phyloP scores from a whole-genome alignment of 2,329 filamentous ascomycete species.

The Paecilomyces niveus region DNA sequence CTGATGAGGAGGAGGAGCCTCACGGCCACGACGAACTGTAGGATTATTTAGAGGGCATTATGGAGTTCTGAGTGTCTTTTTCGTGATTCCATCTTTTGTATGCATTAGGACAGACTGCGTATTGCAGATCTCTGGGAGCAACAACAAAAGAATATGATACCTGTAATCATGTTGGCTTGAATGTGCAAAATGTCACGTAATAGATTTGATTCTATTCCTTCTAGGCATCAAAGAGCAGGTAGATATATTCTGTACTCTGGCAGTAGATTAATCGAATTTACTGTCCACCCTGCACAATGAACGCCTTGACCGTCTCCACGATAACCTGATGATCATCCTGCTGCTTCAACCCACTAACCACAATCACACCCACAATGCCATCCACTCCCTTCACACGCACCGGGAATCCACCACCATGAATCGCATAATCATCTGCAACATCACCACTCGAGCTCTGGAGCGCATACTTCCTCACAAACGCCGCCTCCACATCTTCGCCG shows the following conservation, averaged over 20 bases:
- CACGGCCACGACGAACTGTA: slow-evolving; percentile 71
- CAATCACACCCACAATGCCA: slow-evolving; percentile 66
- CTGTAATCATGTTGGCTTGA: slow-evolving; percentile 1
- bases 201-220: not conserved
- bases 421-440: slow-evolving; percentile 57
- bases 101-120: not conserved
- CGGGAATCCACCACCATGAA: slow-evolving; percentile 71
- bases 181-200: slow-evolving; percentile 1
- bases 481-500: slow-evolving; percentile 48
- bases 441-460: slow-evolving; percentile 46
- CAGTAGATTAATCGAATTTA: not conserved
- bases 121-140: not conserved
- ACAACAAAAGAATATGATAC: not conserved
- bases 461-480: slow-evolving; percentile 59
- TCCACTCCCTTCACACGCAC: slow-evolving; percentile 66
- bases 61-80: slow-evolving; percentile 25
- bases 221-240: not conserved
- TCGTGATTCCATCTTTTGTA: slow-evolving; percentile 16
- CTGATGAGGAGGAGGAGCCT: slow-evolving; percentile 64
- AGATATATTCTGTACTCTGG: not conserved
- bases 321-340: slow-evolving; percentile 72
- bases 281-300: slow-evolving; percentile 19
- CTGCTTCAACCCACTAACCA: slow-evolving; percentile 70
- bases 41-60: slow-evolving; percentile 32
- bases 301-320: slow-evolving; percentile 58